Evolutionary conservation across 495 filamentous ascomycete species (phyloP), one percentile per base, ranked within the genome.

Genomic region (Cairneyella variabilis): DNA sequence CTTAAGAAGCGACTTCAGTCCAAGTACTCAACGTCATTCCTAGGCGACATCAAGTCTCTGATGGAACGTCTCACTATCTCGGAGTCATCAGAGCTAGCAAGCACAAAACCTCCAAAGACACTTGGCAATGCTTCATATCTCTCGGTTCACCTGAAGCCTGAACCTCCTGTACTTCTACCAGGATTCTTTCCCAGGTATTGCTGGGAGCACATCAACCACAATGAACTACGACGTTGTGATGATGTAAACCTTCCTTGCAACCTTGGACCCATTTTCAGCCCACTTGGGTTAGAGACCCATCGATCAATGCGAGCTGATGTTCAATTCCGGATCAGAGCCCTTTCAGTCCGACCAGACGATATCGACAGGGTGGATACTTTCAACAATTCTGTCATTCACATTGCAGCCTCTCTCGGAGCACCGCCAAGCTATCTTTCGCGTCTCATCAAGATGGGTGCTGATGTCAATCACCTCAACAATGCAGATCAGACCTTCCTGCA

Each of bases 401-500:
- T 58, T 14, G 48, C 55, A 21, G 49, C 55, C 16, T 34, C 48
- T 25, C 18, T 51, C 6, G 37, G 26, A 8, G 36, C 53, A 10
- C 49, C 27, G 12, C 55, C 43, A 20, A 32, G 34, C 9, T 42
- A 52, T 23, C 27, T 58, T 1, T 28, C 28, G 8, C 22, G 16
- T 22, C 34, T 58, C 5, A 52, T 52, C 17, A 16, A 0, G n/a
- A 39, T 40, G 36, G 48, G 48, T 32, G 48, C 48, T 16, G 26
- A 46, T 30, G 48, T 52, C n/a, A 41, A 42, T 34, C 10, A 16
- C 7, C 9, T 48, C 16, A 58, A 58, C 34, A 52, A 47, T 22
- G 55, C 55, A 5, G 40, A 42, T 5, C 48, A 58, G 39, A 50
- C 55, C 5, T 58, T 56, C 44, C 32, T 58, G 34, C 55, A 58